These are phyloP conservation scores for Phytopythium oedochilum DNA, from an alignment of 352 stramenopile genomes.

Conservation along the genomic window DNA sequence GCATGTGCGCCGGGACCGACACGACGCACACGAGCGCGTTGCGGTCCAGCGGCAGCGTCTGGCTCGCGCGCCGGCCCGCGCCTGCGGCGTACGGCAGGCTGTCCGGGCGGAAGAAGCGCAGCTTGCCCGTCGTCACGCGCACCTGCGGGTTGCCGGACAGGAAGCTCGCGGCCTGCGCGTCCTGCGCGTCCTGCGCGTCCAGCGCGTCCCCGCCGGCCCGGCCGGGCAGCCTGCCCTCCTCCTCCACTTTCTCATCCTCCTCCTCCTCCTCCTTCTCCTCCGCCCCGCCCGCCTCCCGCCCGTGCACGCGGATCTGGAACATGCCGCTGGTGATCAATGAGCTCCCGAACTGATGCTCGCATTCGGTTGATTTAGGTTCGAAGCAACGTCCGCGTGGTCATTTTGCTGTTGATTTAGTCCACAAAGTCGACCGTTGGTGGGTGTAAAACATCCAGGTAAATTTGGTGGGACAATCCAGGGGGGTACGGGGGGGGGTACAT, in stretches of 20 bases:
- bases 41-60: conserved; percentile 56
- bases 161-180: conserved; percentile 39
- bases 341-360: too few relatives aligned
- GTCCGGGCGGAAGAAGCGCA: conserved; percentile 81
- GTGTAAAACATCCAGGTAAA: too few relatives aligned
- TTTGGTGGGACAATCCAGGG: too few relatives aligned
- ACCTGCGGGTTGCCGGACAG: conserved; percentile 79
- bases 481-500: too few relatives aligned
- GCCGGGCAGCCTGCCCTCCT: too few relatives aligned
- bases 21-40: conserved; percentile 80
- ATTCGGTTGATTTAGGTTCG: too few relatives aligned
- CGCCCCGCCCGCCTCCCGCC: conserved; percentile 7
- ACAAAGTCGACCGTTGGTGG: too few relatives aligned
- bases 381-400: neutral
- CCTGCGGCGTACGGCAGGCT: conserved; percentile 33
- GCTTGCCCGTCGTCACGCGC: conserved; percentile 62
- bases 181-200: conserved; percentile 9
- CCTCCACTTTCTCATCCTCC: conserved; percentile 33
- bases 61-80: conserved; percentile 8
- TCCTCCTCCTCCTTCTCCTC: conserved; percentile 19
- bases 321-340: too few relatives aligned
- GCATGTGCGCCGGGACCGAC: conserved; percentile 82
- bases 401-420: too few relatives aligned
- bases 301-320: conserved; percentile 85
- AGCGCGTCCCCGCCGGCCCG: conserved; percentile 4